phyloP scores from a whole-genome alignment of 2,329 filamentous ascomycete species.

The Ophiocordyceps robertsii region DNA sequence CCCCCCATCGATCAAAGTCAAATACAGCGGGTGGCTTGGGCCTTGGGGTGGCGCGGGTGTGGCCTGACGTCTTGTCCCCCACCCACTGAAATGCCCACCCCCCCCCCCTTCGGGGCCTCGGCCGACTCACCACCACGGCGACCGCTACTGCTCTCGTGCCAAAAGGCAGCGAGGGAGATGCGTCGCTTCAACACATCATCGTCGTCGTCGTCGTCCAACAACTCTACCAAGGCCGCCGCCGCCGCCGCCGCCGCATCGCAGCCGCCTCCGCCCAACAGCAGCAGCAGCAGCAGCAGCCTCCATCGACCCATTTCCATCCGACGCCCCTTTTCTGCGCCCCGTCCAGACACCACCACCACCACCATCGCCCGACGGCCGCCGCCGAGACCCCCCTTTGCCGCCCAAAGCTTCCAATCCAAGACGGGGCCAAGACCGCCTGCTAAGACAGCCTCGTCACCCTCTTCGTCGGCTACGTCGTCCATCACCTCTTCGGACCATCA shows the following conservation, averaged over 20 bases:
- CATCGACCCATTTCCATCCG: background rate
- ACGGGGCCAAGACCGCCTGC: background rate
- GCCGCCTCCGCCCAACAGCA: background rate
- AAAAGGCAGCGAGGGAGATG: slow-evolving; percentile 1
- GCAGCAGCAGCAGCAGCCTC: background rate
- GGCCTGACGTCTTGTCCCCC: background rate
- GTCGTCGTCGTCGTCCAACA: background rate
- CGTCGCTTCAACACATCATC: slow-evolving; percentile 1
- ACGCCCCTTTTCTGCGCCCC: background rate
- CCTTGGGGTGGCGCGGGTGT: too few relatives aligned
- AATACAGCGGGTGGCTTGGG: too few relatives aligned
- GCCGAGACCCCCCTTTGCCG: background rate
- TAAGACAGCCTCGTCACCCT: background rate
- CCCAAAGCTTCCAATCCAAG: background rate
- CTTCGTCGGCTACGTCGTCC: too few relatives aligned
- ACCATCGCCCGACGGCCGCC: background rate
- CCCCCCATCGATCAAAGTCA: too few relatives aligned
- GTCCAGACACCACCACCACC: background rate
- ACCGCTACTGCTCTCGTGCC: background rate
- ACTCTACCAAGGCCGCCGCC: background rate
- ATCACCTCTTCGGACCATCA: background rate
- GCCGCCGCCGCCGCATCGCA: background rate
- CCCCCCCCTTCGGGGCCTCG: background rate
- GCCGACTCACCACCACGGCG: background rate
- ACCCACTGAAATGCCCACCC: background rate